A percentile compares a stretch with the other conserved stretches of the same genome.
Evolutionary conservation across 192 early-diverging fungal genomes (phyloP).

Genomic region (Rhizophagus sp.): DNA sequence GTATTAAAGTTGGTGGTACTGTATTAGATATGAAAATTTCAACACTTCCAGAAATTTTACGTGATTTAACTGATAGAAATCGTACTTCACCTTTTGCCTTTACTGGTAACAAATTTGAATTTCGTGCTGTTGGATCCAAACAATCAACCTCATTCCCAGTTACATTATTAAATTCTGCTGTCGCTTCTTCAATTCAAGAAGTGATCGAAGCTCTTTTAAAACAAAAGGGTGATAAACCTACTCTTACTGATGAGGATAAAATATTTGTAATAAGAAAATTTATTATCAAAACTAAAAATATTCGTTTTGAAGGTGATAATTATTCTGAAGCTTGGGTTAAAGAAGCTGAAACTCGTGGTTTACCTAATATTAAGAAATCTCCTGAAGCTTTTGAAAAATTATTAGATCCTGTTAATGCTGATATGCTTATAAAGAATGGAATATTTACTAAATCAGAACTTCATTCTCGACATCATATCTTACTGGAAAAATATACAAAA

Average conservation of each 20-base stretch:
- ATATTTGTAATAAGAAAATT: slow-evolving; percentile 84
- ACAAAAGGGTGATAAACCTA: slow-evolving; percentile 80
- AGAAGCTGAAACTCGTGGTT: slow-evolving; percentile 91
- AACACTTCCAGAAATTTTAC: slow-evolving; percentile 84
- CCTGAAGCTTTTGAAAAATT: slow-evolving; percentile 90
- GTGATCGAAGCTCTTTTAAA: slow-evolving; percentile 74
- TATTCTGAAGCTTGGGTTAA: slow-evolving; percentile 93
- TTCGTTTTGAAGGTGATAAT: slow-evolving; percentile 98
- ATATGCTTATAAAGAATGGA: slow-evolving; percentile 77
- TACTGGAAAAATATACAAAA: slow-evolving; percentile 98
- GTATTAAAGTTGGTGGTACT: slow-evolving; percentile 93
- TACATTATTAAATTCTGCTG: slow-evolving; percentile 89
- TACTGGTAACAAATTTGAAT: slow-evolving; percentile 99
- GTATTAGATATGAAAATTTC: slow-evolving; percentile 94
- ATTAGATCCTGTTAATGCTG: slow-evolving; percentile 63
- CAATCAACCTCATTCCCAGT: slow-evolving; percentile 97
- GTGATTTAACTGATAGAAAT: slow-evolving; percentile 99
- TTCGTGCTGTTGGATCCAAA: slow-evolving; percentile 98
- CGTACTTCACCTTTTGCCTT: slow-evolving; percentile 99
- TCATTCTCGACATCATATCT: slow-evolving; percentile 91
- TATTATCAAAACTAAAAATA: slow-evolving; percentile 75
- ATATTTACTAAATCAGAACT: slow-evolving; percentile 90
- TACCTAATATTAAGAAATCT: slow-evolving; percentile 93
- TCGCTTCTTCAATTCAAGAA: slow-evolving; percentile 77
- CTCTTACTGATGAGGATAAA: slow-evolving; percentile 84